phyloP scores from a whole-genome alignment of 805 yeast species.

The Torulaspora microellipsoides region DNA sequence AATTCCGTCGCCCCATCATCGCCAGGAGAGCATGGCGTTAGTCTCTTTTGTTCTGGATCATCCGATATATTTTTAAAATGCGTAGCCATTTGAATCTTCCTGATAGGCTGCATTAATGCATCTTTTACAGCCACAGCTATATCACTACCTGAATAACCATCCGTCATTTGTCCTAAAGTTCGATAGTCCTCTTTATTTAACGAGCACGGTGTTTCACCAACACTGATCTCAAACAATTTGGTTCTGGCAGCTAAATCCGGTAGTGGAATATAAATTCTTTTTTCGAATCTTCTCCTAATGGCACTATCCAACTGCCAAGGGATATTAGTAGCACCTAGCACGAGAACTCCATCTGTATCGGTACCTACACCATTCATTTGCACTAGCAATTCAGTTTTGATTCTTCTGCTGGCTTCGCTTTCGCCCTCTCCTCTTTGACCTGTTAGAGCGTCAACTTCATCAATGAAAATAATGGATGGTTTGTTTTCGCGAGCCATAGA shows the following conservation, averaged over 20 bases:
- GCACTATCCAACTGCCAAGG: constrained; percentile 99
- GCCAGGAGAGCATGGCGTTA: constrained; percentile 98
- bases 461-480: constrained; percentile 94
- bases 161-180: constrained; percentile 85
- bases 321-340: constrained; percentile 94
- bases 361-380: constrained; percentile 99
- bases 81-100: constrained; percentile 93
- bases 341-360: constrained; percentile 87
- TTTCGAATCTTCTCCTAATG: constrained; percentile 91
- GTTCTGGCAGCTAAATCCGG: constrained; percentile 93
- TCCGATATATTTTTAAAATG: constrained; percentile 69
- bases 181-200: constrained; percentile 69
- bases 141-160: constrained; percentile 97
- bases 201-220: constrained; percentile 83
- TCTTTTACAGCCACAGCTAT: constrained; percentile 94
- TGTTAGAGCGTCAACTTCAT: constrained; percentile 96
- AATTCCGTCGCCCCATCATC: constrained; percentile 78
- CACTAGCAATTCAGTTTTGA: constrained; percentile 90
- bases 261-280: constrained; percentile 88
- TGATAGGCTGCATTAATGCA: constrained; percentile 95
- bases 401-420: constrained; percentile 92
- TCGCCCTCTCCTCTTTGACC: constrained; percentile 99
- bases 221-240: constrained; percentile 89
- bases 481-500: constrained; percentile 94
- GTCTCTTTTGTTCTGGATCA: constrained; percentile 39